Evolutionary conservation across 2,329 filamentous ascomycete species (phyloP), one percentile per base, ranked within the genome.

Genomic region (Elsinoe fawcettii): DNA sequence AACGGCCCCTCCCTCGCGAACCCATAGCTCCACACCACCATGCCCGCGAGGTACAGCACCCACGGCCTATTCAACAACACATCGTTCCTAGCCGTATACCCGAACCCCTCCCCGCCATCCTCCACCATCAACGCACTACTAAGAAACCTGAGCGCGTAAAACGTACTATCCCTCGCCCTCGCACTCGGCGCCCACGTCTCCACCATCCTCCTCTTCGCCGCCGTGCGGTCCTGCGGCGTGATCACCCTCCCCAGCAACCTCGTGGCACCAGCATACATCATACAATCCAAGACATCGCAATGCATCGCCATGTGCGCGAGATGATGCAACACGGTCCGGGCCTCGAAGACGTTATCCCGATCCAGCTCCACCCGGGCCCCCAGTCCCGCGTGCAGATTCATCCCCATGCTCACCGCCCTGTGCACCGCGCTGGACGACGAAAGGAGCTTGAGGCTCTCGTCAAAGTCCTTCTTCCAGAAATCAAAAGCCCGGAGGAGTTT

Each of bases 261-360:
- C 64, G 86, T 88, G 1, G 92, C 90, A 7, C 91, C 85, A 4
- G 92, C 93, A 70, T 93, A 96, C 63, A 97, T 95, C 72, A 97
- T 92, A 66, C 90, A 92, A 70, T 97, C 92, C n/a, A 95, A 88
- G 56, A 97, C 90, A 67, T 97, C 92, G 22, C 95, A 90, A 67
- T 97, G 90, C 81, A 96, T 96, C 2, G 90, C 90, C 89, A 99
- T 96, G 70, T 97, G 93, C 0, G 93, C 93, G 11, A 99, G 77
- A 65, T 95, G 90, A 67, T 97, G 91, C 44, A 97, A 77, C 25
- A 96, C 92, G 27, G 27, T 30, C 27, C 27, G 5, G 5, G 27
- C 27, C 9, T 30, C 27, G 27, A 30, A 30, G 5, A 30, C 27
- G 27, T 30, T 30, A 9, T 30, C 27, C 27, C 39, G 39, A 6